Evolutionary conservation across 495 filamentous ascomycete genomes (phyloP), one percentile per base, ranked within the genome.

Genomic region (Cladorrhinum samala): DNA sequence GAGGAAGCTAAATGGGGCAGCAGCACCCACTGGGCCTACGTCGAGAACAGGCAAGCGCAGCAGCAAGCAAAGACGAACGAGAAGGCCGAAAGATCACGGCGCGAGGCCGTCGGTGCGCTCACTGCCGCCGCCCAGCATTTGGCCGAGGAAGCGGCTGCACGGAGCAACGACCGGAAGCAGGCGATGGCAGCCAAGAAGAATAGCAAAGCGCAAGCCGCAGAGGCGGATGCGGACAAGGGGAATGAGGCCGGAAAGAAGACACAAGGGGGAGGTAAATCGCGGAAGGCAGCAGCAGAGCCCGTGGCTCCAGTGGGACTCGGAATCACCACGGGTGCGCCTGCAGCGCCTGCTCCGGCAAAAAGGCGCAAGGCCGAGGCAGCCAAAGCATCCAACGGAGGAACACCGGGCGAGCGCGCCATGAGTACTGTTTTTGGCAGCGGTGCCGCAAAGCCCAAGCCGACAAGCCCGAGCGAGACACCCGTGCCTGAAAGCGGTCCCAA

Each of bases 1-100:
- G 91, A 95, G 33, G 88, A 96, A 65, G 89, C 94, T 49, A 86
- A 94, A 62, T 82, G 88, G 64, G 93, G 93, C 24, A 97, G 89
- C 67, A 78, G 84, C 46, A 88, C 82, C 47, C 93, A 99, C 66
- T 99, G 93, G 93, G 93, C 93, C 48, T 97, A 96, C 70, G 83
- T 82, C 8, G 91, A 96, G 57, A 92, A 94, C 49, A 80, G 83
- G 6, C 21, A 47, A 47, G 45, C 45, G 16, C 45, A 47, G 16
- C 45, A 47, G 59, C 72, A 81, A 18, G 86, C 86, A 60, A 77
- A 82, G 55, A 70, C 78, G 11, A 80, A 74, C 25, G 68, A 74
- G 4, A 68, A 73, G 25, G 81, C 80, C 3, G 88, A 91, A 60
- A 77, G 85, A 18, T 83, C 84, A 18, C 81, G 88, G 44, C 80